Evolutionary conservation across 2,329 filamentous ascomycete genomes (phyloP), one percentile per base, ranked within the genome.

Genomic region (Myriangium duriaei): DNA sequence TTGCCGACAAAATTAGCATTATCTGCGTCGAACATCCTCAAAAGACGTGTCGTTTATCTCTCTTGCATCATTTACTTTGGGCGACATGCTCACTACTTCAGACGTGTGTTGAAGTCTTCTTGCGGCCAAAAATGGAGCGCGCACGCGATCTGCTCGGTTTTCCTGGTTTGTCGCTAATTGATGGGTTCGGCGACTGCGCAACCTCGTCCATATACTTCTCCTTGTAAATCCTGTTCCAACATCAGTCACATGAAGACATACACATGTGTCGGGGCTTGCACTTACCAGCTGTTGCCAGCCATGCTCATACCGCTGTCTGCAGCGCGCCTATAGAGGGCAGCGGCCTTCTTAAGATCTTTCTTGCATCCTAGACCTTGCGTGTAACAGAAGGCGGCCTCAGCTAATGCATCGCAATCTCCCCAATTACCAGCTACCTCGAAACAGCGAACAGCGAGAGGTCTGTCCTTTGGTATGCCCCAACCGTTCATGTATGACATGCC

Each of bases 401-500:
- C 81, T 42, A 98, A 69, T 14, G 91, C 91, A 62, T 98, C 91
- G 4, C 81, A 79, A 61, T 98, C 91, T 21, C 91, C 91, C 91
- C 91, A 98, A 46, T 74, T 81, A 37, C 84, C 88, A 30, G 91
- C 91, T 49, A 96, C 94, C 58, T 98, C 91, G 55, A 95, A 98
- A 56, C 91, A 98, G 37, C 86, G 74, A 51, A 98, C 61, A 0
- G 86, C 91, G 42, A 96, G 70, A 4, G 73, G 63, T 57, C 91
- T 93, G 55, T 98, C 91, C 59, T 93, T 86, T 49, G 88, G 77
- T 28, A 93, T 92, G 11, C 91, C 91, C 91, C 91, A 98, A 4
- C 91, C 91, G 51, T 98, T 95, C 76, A 95, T 86, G 55, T 96
- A 88, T 55, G 85, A 93, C 16, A 95, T 86, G 3, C 91, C 91